phyloP scores from a whole-genome alignment of 495 filamentous ascomycete species.

The Penicillium cinerascens region DNA sequence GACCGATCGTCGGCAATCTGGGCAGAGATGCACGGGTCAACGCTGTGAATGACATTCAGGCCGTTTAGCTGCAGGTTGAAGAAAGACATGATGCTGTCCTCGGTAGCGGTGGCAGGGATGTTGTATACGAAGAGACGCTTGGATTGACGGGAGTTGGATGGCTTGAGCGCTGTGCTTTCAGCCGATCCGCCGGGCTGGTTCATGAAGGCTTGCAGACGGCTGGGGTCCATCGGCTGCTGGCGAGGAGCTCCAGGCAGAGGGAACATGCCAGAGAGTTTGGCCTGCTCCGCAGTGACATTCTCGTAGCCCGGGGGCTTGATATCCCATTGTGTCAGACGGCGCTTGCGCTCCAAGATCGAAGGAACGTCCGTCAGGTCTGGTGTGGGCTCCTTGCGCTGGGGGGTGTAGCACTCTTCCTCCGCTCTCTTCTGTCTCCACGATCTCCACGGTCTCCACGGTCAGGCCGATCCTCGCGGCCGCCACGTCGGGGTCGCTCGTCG shows the following conservation, averaged over 20 bases:
- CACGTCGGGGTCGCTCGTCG: constrained; percentile 25
- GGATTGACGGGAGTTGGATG: constrained; percentile 85
- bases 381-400: constrained; percentile 89
- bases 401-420: constrained; percentile 74
- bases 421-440: constrained; percentile 51
- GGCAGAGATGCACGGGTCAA: constrained; percentile 83
- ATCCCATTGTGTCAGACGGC: constrained; percentile 96
- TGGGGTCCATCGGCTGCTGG: constrained; percentile 95
- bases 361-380: constrained; percentile 87
- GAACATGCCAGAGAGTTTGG: constrained; percentile 99
- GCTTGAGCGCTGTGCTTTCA: constrained; percentile 77
- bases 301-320: constrained; percentile 98
- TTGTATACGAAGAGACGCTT: constrained; percentile 89
- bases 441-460: constrained; percentile 33
- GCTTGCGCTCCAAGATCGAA: constrained; percentile 75
- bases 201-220: constrained; percentile 92
- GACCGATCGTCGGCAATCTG: constrained; percentile 72
- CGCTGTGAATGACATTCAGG: constrained; percentile 78
- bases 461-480: constrained; percentile 25
- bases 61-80: constrained; percentile 96
- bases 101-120: constrained; percentile 62
- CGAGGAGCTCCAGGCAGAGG: constrained; percentile 92
- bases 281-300: constrained; percentile 97
- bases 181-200: constrained; percentile 74
- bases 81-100: constrained; percentile 73